Base-by-base conservation (phyloP, 2,329 filamentous ascomycete genomes). In the Sarocladiaceae sp. region DNA sequence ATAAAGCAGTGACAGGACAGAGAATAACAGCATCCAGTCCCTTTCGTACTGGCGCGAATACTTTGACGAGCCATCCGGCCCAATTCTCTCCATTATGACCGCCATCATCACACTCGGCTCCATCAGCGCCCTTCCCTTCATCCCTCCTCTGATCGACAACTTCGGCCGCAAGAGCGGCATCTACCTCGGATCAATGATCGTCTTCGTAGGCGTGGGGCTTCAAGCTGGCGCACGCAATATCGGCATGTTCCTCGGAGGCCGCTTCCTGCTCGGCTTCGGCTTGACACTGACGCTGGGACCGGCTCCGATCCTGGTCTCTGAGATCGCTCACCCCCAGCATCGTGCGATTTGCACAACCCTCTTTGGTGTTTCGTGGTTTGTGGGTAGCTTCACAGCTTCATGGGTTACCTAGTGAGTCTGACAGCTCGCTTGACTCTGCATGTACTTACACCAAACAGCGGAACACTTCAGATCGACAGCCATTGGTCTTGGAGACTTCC, bases 251-350 rank as follows among this genome's bases (percentile, higher is more conserved):
- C 64, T 77, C 29, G 61, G 72, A 19, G 66, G 72, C 12, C 67
- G 74, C 48, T 69, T 74, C 48, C 53, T 76, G 9, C 65, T 77
- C 19, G 74, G 73, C n/a, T 71, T 75, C 20, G 73, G 73, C 10
- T 69, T 76, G 31, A 65, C 69, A 0, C 73, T 73, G 48, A 68
- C 66, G 33, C 76, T 74, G 48, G 69, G 73, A 20, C 67, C 67
- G 4, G 71, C 69, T 0, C 73, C 72, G 1, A 61, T 68, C n/a
- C 55, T 77, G 43, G 68, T 78, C 13, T 72, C 70, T 45, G 74
- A 78, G 48, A 57, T 78, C 4, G 70, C 66, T 1, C 68, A 76
- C 50, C 73, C 74, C 1, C 75, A 72, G 48, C 71, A 76, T 53
- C 69, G 73, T 32, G 64, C 40, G 19, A 27, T 44, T 2, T 44